Evolutionary conservation across 805 yeast species (phyloP), one percentile per base, ranked within the genome.

Genomic region (Sugiyamaella chiloensis): DNA sequence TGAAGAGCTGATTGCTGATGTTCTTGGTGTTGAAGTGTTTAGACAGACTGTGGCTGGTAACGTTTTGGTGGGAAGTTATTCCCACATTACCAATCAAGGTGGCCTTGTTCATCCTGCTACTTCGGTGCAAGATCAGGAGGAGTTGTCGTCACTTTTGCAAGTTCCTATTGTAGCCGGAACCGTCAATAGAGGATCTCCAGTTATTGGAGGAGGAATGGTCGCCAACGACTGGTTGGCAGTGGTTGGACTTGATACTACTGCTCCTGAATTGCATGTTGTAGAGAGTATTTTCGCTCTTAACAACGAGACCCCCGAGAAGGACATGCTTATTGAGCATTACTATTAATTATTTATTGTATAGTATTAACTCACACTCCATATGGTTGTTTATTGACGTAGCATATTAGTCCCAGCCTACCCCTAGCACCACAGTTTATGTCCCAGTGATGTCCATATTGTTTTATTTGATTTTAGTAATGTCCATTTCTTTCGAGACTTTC

Each of bases 131-230:
- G 99, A 93, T 68, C 99, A 93, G 74, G 99, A 93, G 73, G 99
- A 93, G 72, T 77, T 93, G 59, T 87, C 96, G 5, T 88, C 97
- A 40, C 76, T 93, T 66, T 76, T 93, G 61, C 99, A 93, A 72
- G 96, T 93, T 35, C 99, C 99, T 47, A 76, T 93, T 55, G 99
- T 93, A 42, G 99, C 99, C 5, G 99, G 99, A 69, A 90, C 97
- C 32, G 90, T 93, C 51, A 93, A 93, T 75, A 84, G 99, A 69
- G 99, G 99, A 70, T 87, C 96, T 24, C 72, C 96, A 3, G 97
- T 91, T 42, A 96, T 93, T 52, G 99, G 99, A 62, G 98, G 97
- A 40, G 99, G 99, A 59, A 82, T 93, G 82, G 98, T 93, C 46
- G 99, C 90, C 45, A 93, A 93, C 66, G 99, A 93, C 72, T 93